Evolutionary conservation across 257 asterid species (phyloP).

Genomic region (Solanum sitiens): DNA sequence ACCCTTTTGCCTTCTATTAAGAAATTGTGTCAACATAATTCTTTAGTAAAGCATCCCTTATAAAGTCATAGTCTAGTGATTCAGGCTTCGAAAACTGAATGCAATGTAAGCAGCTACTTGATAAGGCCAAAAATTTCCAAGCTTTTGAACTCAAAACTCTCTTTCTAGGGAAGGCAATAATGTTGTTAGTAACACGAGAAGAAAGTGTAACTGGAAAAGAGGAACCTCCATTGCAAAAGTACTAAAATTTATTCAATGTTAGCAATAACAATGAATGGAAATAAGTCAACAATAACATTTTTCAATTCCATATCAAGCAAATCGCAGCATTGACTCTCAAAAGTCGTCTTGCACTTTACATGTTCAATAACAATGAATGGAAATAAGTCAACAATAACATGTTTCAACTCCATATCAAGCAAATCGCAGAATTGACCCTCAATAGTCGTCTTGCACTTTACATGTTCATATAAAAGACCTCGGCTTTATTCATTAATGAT

Average conservation of each 20-base stretch:
- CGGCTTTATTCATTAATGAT: not conserved
- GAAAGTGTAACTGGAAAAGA: not conserved
- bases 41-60: not conserved
- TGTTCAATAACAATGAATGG: not conserved
- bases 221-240: not conserved
- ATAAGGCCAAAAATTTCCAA: not conserved
- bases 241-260: not conserved
- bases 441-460: not conserved
- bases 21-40: not conserved
- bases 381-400: not conserved
- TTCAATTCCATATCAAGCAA: not conserved
- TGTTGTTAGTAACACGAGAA: not conserved
- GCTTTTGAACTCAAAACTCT: not conserved
- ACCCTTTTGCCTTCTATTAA: not conserved
- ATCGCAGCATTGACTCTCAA: not conserved
- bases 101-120: not conserved
- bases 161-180: not conserved
- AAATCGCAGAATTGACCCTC: not conserved
- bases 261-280: not conserved
- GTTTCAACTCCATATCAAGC: not conserved
- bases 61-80: not conserved
- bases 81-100: not conserved
- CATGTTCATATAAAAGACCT: not conserved
- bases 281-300: not conserved
- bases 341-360: not conserved